Conservation (phyloP, 768 basidiomycete species). For the Auriscalpium vulgare region DNA sequence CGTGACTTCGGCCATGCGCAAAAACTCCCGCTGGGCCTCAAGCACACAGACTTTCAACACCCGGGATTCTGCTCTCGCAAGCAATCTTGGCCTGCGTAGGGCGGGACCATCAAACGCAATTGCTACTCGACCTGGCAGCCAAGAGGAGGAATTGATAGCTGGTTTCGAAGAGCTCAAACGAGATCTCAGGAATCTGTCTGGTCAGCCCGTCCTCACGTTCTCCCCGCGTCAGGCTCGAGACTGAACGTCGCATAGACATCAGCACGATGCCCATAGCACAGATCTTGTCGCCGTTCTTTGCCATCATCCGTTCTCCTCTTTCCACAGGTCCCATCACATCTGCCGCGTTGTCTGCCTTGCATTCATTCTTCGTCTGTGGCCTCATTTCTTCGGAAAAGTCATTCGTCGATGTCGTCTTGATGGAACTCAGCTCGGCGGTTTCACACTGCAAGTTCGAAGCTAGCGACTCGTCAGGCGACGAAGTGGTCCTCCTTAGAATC, state of each 20-base stretch:
- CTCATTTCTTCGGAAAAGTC: conserved; percentile 54
- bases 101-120: conserved; percentile 36
- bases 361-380: conserved; percentile 78
- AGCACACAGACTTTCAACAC: conserved; percentile 51
- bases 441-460: conserved; percentile 98
- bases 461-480: conserved; percentile 95
- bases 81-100: conserved; percentile 65
- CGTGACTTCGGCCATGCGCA: conserved; percentile 92
- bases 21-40: conserved; percentile 95
- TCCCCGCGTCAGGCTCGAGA: background rate
- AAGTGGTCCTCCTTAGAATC: conserved; percentile 88
- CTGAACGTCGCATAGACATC: conserved; percentile 40
- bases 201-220: conserved; percentile 26
- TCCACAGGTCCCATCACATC: conserved; percentile 98
- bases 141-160: conserved; percentile 80
- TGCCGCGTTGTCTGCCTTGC: conserved; percentile 80
- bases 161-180: conserved; percentile 86
- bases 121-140: conserved; percentile 42
- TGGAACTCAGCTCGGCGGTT: conserved; percentile 80
- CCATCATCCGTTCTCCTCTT: conserved; percentile 86
- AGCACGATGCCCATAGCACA: conserved; percentile 46
- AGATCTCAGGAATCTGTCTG: conserved; percentile 58
- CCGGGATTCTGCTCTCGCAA: conserved; percentile 62
- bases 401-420: conserved; percentile 57
- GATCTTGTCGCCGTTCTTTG: conserved; percentile 82